Evolutionary conservation across 2,329 filamentous ascomycete genomes (phyloP), one percentile per base, ranked within the genome.

Genomic region (Tolypocladium guangdongense): DNA sequence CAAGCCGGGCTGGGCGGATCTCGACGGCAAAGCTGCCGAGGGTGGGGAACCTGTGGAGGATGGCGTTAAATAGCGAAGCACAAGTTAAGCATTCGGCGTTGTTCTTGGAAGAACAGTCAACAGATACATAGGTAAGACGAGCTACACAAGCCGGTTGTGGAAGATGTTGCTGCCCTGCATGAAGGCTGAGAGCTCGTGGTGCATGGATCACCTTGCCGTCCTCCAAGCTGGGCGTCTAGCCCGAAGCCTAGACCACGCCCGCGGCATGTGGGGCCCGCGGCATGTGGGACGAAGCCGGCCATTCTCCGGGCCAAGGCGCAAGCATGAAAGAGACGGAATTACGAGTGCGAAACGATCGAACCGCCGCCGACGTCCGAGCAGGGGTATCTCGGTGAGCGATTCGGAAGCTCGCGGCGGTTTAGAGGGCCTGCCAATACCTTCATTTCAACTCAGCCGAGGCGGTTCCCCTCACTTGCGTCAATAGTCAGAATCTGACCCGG

Each of bases 1-100:
- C 65, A 76, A 80, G 38, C 76, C 82, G 14, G 77, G 80, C 1
- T 95, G 85, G 75, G 80, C 80, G 45, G 78, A 78, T 54, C 72
- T 87, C 45, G 58, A 66, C 33, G 55, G 36, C 39, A 56, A 63
- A 24, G 50, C 41, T 14, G 37, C 49, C 12, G 37, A 52, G 43
- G 7, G 12, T 2, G 43, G 12, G 18, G 2, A 20, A 6, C 18
- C 43, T 18, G 27, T 33, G 27, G 27, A 47, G 43, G 33, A 33
- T n/a, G 43, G 43, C 43, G 20, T 47, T 46, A 4, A 30, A 32
- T 27, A 32, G 27, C 43, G 43, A 46, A 46, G 16, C 43, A 10
- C 10, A 20, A 7, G 18, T 11, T 7, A 46, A n/a, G 24, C 11
- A 18, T 27, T 22, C 24, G 7, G 3, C 12, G 14, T 3, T 27